phyloP scores from a whole-genome alignment of 805 yeast species.

The Candida incommunis region DNA sequence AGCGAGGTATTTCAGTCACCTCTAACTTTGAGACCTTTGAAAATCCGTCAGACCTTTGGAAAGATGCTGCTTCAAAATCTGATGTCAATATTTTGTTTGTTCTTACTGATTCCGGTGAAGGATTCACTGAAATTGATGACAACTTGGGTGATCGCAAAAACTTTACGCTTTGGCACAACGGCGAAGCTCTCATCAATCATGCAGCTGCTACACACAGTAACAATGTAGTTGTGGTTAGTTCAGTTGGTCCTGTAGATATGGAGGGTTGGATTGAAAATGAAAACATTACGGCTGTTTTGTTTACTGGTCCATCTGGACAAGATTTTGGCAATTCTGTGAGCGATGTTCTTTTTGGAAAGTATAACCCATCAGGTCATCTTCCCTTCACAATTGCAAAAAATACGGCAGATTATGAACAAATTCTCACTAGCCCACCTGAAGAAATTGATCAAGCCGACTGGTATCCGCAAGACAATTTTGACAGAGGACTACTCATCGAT shows the following conservation, averaged over 20 bases:
- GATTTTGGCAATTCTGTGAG: slow-evolving; percentile 42
- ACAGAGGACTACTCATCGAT: slow-evolving; percentile 35
- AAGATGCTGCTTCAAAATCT: slow-evolving; percentile 32
- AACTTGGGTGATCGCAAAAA: slow-evolving; percentile 47
- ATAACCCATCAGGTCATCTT: slow-evolving; percentile 47
- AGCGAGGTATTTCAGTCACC: not conserved
- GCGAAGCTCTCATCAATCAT: slow-evolving; percentile 36
- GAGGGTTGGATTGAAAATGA: slow-evolving; percentile 42
- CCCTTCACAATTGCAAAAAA: slow-evolving; percentile 51
- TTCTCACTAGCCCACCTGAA: slow-evolving; percentile 23
- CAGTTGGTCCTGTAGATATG: slow-evolving; percentile 48
- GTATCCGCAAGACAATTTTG: slow-evolving; percentile 22
- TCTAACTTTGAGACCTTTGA: slow-evolving; percentile 25
- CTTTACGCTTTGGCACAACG: slow-evolving; percentile 40
- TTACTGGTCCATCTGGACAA: slow-evolving; percentile 43
- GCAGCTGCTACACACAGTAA: slow-evolving; percentile 37
- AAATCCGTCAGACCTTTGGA: slow-evolving; percentile 23
- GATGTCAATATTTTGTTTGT: slow-evolving; percentile 44
- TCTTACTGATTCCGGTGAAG: slow-evolving; percentile 44
- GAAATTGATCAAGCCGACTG: slow-evolving; percentile 19
- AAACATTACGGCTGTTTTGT: slow-evolving; percentile 43
- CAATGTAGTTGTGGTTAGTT: slow-evolving; percentile 43
- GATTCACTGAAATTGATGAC: slow-evolving; percentile 40
- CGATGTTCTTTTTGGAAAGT: slow-evolving; percentile 44
- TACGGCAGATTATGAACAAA: slow-evolving; percentile 32